Evolutionary conservation across 768 basidiomycete species (phyloP), one percentile per base, ranked within the genome.

Genomic region (Russula brevipes): DNA sequence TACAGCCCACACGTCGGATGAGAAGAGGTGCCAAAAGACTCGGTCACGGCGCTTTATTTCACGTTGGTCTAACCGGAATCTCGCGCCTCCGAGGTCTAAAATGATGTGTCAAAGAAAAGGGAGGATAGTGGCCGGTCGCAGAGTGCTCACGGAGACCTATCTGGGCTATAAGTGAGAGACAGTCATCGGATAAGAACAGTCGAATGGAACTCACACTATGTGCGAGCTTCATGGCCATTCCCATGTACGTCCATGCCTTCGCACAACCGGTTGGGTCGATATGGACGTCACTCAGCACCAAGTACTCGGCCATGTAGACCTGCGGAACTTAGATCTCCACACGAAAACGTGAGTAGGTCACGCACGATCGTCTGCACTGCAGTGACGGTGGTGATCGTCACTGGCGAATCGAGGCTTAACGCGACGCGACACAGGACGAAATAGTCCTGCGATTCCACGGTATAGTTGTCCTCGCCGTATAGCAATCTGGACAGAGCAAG

Each of bases 21-120:
- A 67, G 68, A 86, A 88, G n/a, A 89, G 71, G 53, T 85, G 82
- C 86, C 87, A 91, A 70, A 88, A 89, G 11, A 86, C 73, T 24
- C 76, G 76, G 57, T 77, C 80, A 17, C 88, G 81, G 59, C 78
- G 75, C 61, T 83, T 76, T 17, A 75, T 70, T 45, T 76, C 71
- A 24, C 73, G 72, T 33, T 78, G 75, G 17, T 78, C 75, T 5
- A 89, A 75, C 35, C 82, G 80, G 83, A 87, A 89, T 33, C 84
- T 78, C 6, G 77, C 74, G 54, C 83, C 79, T 60, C 85, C 80
- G 41, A 87, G 74, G 70, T 88, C 86, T 89, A 45, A 30, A 1
- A 10, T 12, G 31, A 51, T 8, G 16, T 31, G 19, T 70, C 69
- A 45, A 57, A 60, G 61, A 53, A 24, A 69, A 60, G 64, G 65